Base-by-base conservation (phyloP, 331 rosid genomes). In the Malus hybrid region DNA sequence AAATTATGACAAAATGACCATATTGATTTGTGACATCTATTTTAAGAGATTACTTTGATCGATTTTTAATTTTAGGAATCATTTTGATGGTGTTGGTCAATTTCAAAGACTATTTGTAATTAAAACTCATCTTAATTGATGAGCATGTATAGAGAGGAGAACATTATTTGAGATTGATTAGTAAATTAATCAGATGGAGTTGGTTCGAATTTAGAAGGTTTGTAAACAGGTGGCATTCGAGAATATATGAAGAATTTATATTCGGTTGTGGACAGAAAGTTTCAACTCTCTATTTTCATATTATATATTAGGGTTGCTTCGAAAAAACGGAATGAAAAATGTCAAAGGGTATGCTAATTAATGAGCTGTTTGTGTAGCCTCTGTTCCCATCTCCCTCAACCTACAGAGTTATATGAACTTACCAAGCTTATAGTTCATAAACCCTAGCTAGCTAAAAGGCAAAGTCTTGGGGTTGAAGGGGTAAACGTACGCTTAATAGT, bases 321-420 rank as follows among this genome's bases (percentile, higher is more conserved):
- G 12, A 27, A 24, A 9, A 15, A 7, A 44, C 7, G 20, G 27
- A 44, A 24, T 24, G 32, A 1, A 33, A 67, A 78, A 75, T 29
- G 76, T 64, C 84, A 70, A 62, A 65, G 69, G 60, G 54, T 6
- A 2, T 10, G 52, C 0, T 36, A 36, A 36, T 0, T 22, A 2
- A 65, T 85, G 76, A 83, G 73, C 65, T 73, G 62, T 71, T 4
- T 22, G 33, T 50, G 48, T 74, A 56, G 65, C 61, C 62, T 20
- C 77, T 54, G 3, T 36, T 36, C 6, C 33, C 3, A 4, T 32
- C 33, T n/a, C 22, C 16, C 10, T 10, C 42, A 18, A 16, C 60
- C 56, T 11, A 64, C 60, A 28, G 29, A 34, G 6, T 34, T 36
- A 19, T 34, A 64, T 55, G 1, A 24, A 13, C 22, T 57, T 57